Evolutionary conservation across 1,139 yeast species (phyloP).

Genomic region (Pichia sp.): DNA sequence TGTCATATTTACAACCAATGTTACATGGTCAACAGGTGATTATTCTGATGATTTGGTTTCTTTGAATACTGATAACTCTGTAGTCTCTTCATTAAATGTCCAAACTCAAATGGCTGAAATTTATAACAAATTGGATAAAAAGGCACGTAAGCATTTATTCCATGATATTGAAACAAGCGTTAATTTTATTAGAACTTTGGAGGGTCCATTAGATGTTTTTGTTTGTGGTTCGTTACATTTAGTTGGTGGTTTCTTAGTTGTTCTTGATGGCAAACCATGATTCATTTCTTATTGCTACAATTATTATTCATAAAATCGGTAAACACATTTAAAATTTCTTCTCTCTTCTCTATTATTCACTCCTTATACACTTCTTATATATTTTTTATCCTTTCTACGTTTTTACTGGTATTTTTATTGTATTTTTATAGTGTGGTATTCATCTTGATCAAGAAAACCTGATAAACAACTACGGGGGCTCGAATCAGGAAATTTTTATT

Average conservation of each 20-base stretch:
- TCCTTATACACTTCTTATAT: background rate
- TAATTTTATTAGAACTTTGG: conserved; percentile 43
- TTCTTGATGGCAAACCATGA: conserved; percentile 45
- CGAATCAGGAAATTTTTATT: background rate
- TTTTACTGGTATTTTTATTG: background rate
- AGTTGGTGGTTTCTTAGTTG: conserved; percentile 90
- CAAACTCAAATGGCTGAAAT: conserved; percentile 67
- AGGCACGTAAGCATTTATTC: conserved; percentile 46
- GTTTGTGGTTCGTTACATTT: conserved; percentile 92
- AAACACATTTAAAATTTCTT: background rate
- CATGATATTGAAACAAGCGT: conserved; percentile 74
- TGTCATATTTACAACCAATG: conserved; percentile 83
- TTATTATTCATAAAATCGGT: background rate
- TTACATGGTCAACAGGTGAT: conserved; percentile 79
- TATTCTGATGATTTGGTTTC: conserved; percentile 83
- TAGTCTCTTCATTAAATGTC: conserved; percentile 71
- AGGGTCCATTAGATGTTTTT: conserved; percentile 59
- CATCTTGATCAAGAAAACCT: background rate
- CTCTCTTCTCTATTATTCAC: background rate
- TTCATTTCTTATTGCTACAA: background rate
- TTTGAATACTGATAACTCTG: conserved; percentile 70
- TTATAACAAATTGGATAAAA: conserved; percentile 56
- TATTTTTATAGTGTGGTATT: background rate
- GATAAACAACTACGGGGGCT: background rate
- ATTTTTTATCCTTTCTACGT: background rate